Base-by-base conservation (phyloP, 306 rosid genomes). In the Pueraria montana region DNA sequence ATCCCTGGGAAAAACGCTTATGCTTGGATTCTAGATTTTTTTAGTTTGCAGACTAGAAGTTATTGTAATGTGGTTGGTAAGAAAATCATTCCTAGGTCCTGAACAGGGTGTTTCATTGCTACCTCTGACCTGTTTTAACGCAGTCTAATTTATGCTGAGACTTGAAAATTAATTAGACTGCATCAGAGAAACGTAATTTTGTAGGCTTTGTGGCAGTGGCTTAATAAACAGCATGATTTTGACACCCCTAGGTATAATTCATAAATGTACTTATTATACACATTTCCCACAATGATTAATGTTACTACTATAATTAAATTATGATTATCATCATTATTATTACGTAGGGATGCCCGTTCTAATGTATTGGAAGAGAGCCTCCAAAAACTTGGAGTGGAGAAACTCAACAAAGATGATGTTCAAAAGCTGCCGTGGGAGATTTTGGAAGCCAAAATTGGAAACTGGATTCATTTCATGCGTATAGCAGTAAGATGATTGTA, bases 391-490 rank as follows among this genome's bases (percentile, higher is more conserved):
- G 98, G 99, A 49, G 98, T 96, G 80, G 99, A 96, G 84, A 96
- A 94, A 87, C 97, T 94, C 72, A 91, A 93, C 93, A 94, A 96
- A 89, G 97, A 94, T 0, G 99, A 96, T 81, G 99, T 94, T 84
- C 98, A 96, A 82, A 96, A 90, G 91, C 91, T 94, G 89, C 97
- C 89, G 67, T 94, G 98, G 99, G 99, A 96, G 89, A 91, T 92
- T 86, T 91, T 96, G 87, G 98, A 96, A 87, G 99, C 99, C 77
- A 96, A 96, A 90, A 94, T 96, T 71, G 99, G 99, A 85, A 94
- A 91, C 83, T 96, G 99, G 99, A 94, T 96, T 85, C 99, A 94
- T 88, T 94, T 88, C 87, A 96, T 96, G 99, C 99, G 96, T 71
- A 96, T 96, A 83, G 98, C 98, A 67, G 99, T 96, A 87, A 90